Percentiles rank a stretch among this genome's conserved stretches.
Conservation (phyloP, 805 yeast species). For the Lipomyces lipofer region DNA sequence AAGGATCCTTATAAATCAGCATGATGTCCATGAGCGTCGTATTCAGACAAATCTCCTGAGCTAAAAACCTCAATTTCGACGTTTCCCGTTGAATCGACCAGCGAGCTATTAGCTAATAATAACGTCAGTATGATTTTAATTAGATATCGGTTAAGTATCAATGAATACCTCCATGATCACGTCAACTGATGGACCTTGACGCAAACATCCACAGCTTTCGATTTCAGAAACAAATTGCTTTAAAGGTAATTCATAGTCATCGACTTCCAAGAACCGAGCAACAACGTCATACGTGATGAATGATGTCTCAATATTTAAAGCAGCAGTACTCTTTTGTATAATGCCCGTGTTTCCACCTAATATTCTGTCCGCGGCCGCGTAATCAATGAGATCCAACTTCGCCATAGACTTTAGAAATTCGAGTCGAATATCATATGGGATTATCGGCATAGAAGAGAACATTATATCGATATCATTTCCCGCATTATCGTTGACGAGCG, state of each 20-base stretch:
- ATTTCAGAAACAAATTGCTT: constrained; percentile 36
- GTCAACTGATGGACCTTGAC: constrained; percentile 15
- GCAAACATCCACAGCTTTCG: constrained; percentile 9
- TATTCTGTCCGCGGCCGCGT: constrained; percentile 36
- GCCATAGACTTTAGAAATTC: constrained; percentile 52
- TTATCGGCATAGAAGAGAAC: constrained; percentile 53
- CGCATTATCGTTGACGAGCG: constrained; percentile 14
- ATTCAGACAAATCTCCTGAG: constrained; percentile 52
- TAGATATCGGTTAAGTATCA: too few species aligned
- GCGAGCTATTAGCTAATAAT: constrained; percentile 49
- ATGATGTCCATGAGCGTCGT: constrained; percentile 46
- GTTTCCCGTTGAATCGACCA: constrained; percentile 45
- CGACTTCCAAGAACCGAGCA: constrained; percentile 6
- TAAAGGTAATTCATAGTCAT: constrained; percentile 38
- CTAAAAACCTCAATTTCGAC: constrained; percentile 53
- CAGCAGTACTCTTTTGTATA: constrained; percentile 33
- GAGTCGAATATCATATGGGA: constrained; percentile 50
- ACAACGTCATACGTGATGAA: neutral
- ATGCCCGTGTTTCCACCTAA: constrained; percentile 28
- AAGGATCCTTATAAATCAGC: constrained; percentile 50
- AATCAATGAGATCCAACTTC: constrained; percentile 45
- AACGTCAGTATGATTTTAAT: too few species aligned
- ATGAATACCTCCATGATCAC: constrained; percentile 12
- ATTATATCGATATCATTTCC: constrained; percentile 45
- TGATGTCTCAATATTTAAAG: neutral